Base-by-base conservation (phyloP, 805 yeast species). In the Ogataea sp. region DNA sequence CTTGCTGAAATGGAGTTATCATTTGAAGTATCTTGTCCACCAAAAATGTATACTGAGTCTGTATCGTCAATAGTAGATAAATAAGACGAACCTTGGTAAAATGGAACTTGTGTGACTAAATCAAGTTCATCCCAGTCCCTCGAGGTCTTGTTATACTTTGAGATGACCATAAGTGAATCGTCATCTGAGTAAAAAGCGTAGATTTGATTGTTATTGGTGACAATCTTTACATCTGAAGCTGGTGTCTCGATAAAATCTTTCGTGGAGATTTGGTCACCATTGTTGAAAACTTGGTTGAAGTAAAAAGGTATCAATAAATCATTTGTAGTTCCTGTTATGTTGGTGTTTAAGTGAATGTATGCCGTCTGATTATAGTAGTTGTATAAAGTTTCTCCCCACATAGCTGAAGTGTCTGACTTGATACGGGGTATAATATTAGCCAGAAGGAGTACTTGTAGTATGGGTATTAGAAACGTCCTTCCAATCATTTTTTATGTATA, bases 41-140 rank as follows among this genome's bases (percentile, higher is more conserved):
- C 83, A 48, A 72, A 78, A 1, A 78, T 64, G 50, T 72, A 78
- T 0, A 78, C 49, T 2, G 68, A 58, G 15, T 59, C 53, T 7
- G 60, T 49, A 14, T 61, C 57, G 15, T 68, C 64, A 16, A 51
- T 40, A 0, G 71, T 62, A 3, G 73, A 58, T 39, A 78, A 51
- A 38, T 73, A 62, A 0, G 73, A 55, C 2, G 79, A 53, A 7
- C 54, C 58, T 9, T 51, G 47, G 36, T 47, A 49, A 40, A 43
- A 57, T 6, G 41, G 42, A 4, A 56, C 31, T 5, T 39, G 26
- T 17, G 42, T 38, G 2, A 37, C 34, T 6, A 58, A n/a, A 3
- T 40, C 25, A 3, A 59, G 29, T 4, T 34, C 32, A 4, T 30
- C 15, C 67, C 67, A 62, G 2, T 16, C 13, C 18, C 44, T 25